Percentiles rank a stretch among this genome's conserved stretches.
Conservation (phyloP, 2,329 filamentous ascomycete genomes). For the Chrysoporthe deuterocubensis region DNA sequence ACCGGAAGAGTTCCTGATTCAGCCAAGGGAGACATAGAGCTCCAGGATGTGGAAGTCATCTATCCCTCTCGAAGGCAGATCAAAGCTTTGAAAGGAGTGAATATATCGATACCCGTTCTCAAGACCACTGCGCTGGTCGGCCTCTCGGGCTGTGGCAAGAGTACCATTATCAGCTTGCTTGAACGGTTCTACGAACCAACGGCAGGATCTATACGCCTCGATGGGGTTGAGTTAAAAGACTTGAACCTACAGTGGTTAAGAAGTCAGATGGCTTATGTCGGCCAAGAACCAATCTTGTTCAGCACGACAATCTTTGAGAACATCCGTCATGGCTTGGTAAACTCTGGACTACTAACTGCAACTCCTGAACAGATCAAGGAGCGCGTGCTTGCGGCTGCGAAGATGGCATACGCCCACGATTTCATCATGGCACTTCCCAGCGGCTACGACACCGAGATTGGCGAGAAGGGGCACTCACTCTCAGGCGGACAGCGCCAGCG, state of each 20-base stretch:
- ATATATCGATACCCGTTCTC: not conserved
- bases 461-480: not conserved
- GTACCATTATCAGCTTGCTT: conserved; percentile 51
- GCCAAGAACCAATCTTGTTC: conserved; percentile 45
- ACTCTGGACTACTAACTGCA: conserved; percentile 61
- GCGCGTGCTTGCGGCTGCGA: not conserved
- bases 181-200: conserved; percentile 56
- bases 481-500: not conserved
- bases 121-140: conserved; percentile 37
- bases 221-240: conserved; percentile 33
- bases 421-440: not conserved
- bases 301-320: conserved; percentile 53
- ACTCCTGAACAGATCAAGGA: not conserved
- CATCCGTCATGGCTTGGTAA: conserved; percentile 54
- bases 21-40: not conserved
- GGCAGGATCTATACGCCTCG: conserved; percentile 36
- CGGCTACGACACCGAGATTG: not conserved
- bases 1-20: not conserved
- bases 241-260: conserved; percentile 39
- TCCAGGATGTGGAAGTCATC: not conserved
- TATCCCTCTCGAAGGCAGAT: not conserved
- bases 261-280: conserved; percentile 38
- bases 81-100: not conserved
- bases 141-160: conserved; percentile 52
- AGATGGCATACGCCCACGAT: not conserved